Base-by-base conservation (phyloP, 441 rosid species). In the Arabidopsis hybrid region DNA sequence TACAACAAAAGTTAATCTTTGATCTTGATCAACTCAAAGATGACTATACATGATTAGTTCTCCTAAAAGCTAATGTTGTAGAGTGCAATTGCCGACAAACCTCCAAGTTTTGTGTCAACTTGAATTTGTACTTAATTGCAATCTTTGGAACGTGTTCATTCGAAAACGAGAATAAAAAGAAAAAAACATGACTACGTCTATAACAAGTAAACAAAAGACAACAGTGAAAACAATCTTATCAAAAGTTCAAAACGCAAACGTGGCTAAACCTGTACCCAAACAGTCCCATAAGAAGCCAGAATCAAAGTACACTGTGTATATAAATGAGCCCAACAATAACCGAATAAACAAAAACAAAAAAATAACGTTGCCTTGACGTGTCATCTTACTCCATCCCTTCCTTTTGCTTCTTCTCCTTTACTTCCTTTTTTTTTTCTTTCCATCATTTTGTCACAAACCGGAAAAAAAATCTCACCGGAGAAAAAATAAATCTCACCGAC, bases 351-450 rank as follows among this genome's bases (percentile, higher is more conserved):
- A 10, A 35, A 9, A 26, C 9, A 60, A 12, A n/a, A 21, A 12
- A 9, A n/a, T 31, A 51, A 21, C 16, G 43, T 74, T 85, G 83
- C 85, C 85, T 80, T 87, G 85, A 73, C 89, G 88, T 78, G 85
- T 81, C 83, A 58, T 35, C 78, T 77, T 73, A 69, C 76, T 50
- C 78, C 79, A 78, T 79, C 67, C 71, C 80, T 79, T 84, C 77
- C 84, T 85, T 79, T 80, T 75, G 72, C 80, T 71, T 71, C 80
- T 64, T 56, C 59, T 35, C 65, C 64, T 77, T 60, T 56, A 70
- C 74, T 74, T 70, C 80, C 66, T 12, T 51, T 26, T 57, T 31
- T 17, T 45, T 7, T 7, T 14, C 9, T 76, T 57, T 61, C 67
- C 21, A 40, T 2, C 58, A 16, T 61, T 60, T 66, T 75, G 45